Evolutionary conservation across 2,329 filamentous ascomycete genomes (phyloP), one percentile per base, ranked within the genome.

Genomic region (Ophiocordyceps sinensis): DNA sequence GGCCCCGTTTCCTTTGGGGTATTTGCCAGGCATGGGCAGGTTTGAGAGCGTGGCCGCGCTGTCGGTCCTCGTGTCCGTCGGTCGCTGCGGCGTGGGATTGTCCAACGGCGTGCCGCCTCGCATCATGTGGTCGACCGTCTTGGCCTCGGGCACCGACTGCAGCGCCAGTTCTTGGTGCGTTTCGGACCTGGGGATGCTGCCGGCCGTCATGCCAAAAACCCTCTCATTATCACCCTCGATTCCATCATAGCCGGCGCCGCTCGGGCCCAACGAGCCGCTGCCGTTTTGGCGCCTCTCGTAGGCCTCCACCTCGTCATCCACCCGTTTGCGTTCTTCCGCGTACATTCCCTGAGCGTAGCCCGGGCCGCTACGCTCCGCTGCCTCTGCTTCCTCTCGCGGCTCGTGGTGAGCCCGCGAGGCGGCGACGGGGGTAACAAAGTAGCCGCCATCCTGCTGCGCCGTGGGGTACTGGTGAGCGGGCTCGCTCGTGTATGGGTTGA

Each of bases 11-110:
- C 38, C 41, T 47, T 59, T 66, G 9, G 77, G 77, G 53, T 71
- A 86, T 49, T 79, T 70, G 11, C 82, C 82, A 4, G 82, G 82
- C 15, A 86, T 71, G 52, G 82, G 79, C 39, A 85, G 59, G 52
- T 79, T 71, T 41, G 76, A 77, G 36, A 83, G 73, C 26, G 71
- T 74, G 12, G 69, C 66, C 7, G 68, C 63, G 47, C 70, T 68
- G 37, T 66, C 61, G 13, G 57, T 61, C 38, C 65, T 54, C 38
- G 50, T 45, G 9, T 51, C 49, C 1, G 50, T 47, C 3, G 57
- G 56, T 30, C 60, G 53, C 11, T 47, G 43, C 13, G 48, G 41
- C 8, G 34, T 37, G 6, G 42, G 23, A 2, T 26, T 26, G 23
- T 26, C 39, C 10, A 44, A 10, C n/a, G 45, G 36, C 6, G 48